Evolutionary conservation across 352 stramenopile species (phyloP), one percentile per base, ranked within the genome.

Genomic region (Blastocystis sp.): DNA sequence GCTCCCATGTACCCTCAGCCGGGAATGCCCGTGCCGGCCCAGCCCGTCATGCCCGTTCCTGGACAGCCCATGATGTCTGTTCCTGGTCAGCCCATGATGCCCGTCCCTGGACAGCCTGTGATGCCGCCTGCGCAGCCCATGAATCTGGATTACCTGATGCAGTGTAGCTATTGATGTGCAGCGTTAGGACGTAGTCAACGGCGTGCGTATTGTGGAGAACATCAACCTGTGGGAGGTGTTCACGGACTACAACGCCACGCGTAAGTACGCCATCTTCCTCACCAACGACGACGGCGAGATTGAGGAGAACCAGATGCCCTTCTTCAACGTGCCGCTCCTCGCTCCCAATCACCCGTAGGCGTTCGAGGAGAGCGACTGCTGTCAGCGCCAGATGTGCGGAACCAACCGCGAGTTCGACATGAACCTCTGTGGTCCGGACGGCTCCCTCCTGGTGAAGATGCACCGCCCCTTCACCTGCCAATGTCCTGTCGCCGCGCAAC

Each of bases 381-480:
- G 78, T 52, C 17, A 45, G 21, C 45, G 78, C 28, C 59, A 70
- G 43, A 79, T 79, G 59, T 87, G 77, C 34, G 77, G 77, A 4
- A 61, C 34, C 57, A 59, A 74, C 52, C 62, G 77, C 45, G 28
- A 79, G 9, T 87, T 87, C 38, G 61, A n/a, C 19, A 87, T 87
- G 77, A 62, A 79, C 60, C 19, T 78, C 34, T 79, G 38, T n/a
- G 54, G 43, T n/a, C 42, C 64, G 11, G 68, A 76, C 52, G 54
- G 40, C 42, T 57, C 38, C 7, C 19, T 66, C 19, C 38, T 88
- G 24, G 64, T 87, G n/a, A 71, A 24, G 7, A 87, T 87, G 77
- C 48, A 87, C 38, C 77, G 77, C 80, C 77, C 77, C 10, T 87
- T 87, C 42, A 87, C 62, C 2, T 87, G 77, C 42, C 77, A 87